Conservation (phyloP, 768 basidiomycete species). For the Lactarius akahatsu region DNA sequence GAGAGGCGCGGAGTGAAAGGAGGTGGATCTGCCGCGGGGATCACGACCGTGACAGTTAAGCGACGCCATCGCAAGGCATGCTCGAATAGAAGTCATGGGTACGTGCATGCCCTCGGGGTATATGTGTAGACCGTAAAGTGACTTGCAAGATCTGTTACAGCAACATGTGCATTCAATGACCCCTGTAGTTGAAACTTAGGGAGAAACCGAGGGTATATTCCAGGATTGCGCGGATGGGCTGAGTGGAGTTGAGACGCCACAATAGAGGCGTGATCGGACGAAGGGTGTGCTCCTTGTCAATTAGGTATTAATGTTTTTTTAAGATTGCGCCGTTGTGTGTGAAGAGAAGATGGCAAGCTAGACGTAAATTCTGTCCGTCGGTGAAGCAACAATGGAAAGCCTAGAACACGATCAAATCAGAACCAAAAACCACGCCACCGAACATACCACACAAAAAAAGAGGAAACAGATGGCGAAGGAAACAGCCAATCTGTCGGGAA, state of each 20-base stretch:
- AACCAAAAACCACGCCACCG: constrained; percentile 1
- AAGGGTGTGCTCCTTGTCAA: neutral
- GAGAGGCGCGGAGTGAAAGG: constrained; percentile 11
- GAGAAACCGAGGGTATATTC: neutral
- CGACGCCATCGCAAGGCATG: neutral
- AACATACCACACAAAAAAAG: neutral
- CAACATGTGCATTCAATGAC: neutral
- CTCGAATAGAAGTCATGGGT: neutral
- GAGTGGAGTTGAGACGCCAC: neutral
- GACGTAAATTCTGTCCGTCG: neutral
- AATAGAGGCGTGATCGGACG: constrained; percentile 10
- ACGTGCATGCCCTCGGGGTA: neutral
- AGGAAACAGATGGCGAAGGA: neutral
- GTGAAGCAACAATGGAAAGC: neutral
- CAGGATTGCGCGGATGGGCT: neutral
- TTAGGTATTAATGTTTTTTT: neutral
- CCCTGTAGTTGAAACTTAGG: neutral
- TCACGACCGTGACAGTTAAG: neutral
- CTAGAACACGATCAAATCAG: neutral
- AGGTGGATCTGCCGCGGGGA: constrained; percentile 13
- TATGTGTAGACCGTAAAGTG: neutral
- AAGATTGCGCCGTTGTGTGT: neutral
- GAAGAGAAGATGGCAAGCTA: constrained; percentile 4
- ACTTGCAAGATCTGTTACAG: neutral
- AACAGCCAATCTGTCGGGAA: neutral